phyloP scores from a whole-genome alignment of 129 eudicot genomes.

The Tanacetum coccineum region DNA sequence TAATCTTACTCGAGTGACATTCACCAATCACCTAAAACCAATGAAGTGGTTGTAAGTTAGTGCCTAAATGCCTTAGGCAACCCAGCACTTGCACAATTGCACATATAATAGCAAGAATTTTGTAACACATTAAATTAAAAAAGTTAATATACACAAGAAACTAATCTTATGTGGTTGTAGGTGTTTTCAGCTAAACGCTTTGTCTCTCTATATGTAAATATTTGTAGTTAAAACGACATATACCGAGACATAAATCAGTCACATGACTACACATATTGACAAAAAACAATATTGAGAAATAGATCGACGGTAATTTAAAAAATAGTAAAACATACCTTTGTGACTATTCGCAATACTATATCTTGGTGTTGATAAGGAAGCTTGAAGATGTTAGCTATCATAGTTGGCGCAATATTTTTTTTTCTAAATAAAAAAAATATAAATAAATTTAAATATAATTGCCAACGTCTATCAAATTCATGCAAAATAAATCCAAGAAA shows the following conservation, averaged over 20 bases:
- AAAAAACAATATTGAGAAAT: conserved; percentile 1
- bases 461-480: conserved; percentile 14
- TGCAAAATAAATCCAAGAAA: not conserved
- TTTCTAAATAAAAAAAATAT: conserved; percentile 45
- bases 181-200: conserved; percentile 1
- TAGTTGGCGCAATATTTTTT: conserved; percentile 58
- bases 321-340: conserved; percentile 48
- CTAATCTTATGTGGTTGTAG: conserved; percentile 8
- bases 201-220: conserved; percentile 2
- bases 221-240: not conserved
- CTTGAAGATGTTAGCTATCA: conserved; percentile 70
- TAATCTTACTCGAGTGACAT: conserved; percentile 53
- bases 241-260: not conserved
- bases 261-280: conserved; percentile 12
- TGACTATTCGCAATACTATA: conserved; percentile 59
- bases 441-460: conserved; percentile 2
- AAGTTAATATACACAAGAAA: not conserved
- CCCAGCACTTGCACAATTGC: conserved; percentile 1
- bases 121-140: conserved; percentile 3
- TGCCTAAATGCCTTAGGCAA: not conserved
- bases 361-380: conserved; percentile 93
- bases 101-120: conserved; percentile 8
- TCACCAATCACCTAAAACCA: conserved; percentile 85
- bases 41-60: not conserved
- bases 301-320: conserved; percentile 5